Evolutionary conservation across 495 filamentous ascomycete genomes (phyloP).

Genomic region (Apodospora peruviana): DNA sequence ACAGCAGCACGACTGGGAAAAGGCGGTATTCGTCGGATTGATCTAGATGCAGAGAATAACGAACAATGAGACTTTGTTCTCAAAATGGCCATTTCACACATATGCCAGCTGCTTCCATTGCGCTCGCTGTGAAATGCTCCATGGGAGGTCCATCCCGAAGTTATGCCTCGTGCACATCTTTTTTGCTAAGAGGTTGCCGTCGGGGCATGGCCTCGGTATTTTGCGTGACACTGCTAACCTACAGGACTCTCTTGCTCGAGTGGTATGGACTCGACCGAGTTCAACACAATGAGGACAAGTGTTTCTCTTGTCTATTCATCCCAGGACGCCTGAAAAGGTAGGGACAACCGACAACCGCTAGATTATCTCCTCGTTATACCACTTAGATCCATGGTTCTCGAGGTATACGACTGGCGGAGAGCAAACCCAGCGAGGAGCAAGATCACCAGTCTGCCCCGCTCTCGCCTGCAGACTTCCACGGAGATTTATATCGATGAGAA

Average conservation of each 20-base stretch:
- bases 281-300: too few relatives aligned
- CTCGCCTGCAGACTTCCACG: slow-evolving; percentile 68
- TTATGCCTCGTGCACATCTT: slow-evolving; percentile 16
- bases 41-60: slow-evolving; percentile 26
- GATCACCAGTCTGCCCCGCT: slow-evolving; percentile 26
- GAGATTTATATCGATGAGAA: slow-evolving; percentile 47
- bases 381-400: slow-evolving; percentile 55
- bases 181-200: slow-evolving; percentile 12
- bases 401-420: slow-evolving; percentile 79
- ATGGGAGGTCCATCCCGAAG: slow-evolving; percentile 61
- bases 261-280: too few relatives aligned
- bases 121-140: slow-evolving; percentile 54
- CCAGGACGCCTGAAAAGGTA: background rate
- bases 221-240: background rate
- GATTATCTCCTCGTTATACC: slow-evolving; percentile 72
- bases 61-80: slow-evolving; percentile 41
- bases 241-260: background rate
- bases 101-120: slow-evolving; percentile 30
- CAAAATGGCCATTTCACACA: slow-evolving; percentile 58
- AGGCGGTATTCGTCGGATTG: slow-evolving; percentile 1
- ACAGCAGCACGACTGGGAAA: slow-evolving; percentile 12
- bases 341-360: slow-evolving; percentile 37
- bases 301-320: too few relatives aligned
- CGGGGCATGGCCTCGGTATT: background rate
- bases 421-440: slow-evolving; percentile 35